Evolutionary conservation across 1,284 basidiomycete genomes (phyloP).

Genomic region (Pseudozyma pruni): DNA sequence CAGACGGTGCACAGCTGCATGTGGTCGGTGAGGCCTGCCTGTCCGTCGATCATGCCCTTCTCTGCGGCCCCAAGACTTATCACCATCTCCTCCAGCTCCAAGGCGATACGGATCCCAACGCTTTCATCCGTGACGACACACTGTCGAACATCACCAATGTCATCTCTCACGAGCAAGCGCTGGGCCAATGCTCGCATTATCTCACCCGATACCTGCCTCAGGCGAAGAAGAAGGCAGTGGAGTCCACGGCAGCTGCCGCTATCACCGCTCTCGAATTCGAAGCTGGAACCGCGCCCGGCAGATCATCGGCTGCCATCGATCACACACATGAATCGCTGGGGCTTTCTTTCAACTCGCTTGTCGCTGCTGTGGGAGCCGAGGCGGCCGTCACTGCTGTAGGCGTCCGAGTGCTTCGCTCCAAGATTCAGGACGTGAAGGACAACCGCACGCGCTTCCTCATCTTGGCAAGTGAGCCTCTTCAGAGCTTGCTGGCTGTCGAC

Average conservation of each 20-base stretch:
- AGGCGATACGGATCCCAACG: slow-evolving; percentile 31
- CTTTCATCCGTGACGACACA: slow-evolving; percentile 38
- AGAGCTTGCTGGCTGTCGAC: slow-evolving; percentile 19
- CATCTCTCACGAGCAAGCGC: slow-evolving; percentile 52
- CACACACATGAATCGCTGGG: slow-evolving; percentile 38
- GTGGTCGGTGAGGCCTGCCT: slow-evolving; percentile 45
- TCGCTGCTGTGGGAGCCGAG: slow-evolving; percentile 42
- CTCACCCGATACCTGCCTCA: slow-evolving; percentile 45
- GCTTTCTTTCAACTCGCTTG: slow-evolving; percentile 36
- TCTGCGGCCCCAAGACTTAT: slow-evolving; percentile 49
- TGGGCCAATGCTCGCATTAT: slow-evolving; percentile 46
- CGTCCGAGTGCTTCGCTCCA: slow-evolving; percentile 30
- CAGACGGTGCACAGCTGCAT: slow-evolving; percentile 29
- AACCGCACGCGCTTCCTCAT: slow-evolving; percentile 49
- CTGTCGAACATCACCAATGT: slow-evolving; percentile 51
- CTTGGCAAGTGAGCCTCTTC: slow-evolving; percentile 39
- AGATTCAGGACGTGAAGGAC: slow-evolving; percentile 46
- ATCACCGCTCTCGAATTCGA: slow-evolving; percentile 46
- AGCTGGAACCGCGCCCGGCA: slow-evolving; percentile 39
- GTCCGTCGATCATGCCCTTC: slow-evolving; percentile 40
- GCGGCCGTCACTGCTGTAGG: slow-evolving; percentile 22
- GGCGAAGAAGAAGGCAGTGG: slow-evolving; percentile 43
- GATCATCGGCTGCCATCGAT: slow-evolving; percentile 19
- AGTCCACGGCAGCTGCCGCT: slow-evolving; percentile 47
- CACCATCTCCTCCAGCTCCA: slow-evolving; percentile 43